Evolutionary conservation across 1,139 yeast species (phyloP).

Genomic region (Kurtzmaniella quercitrusa): DNA sequence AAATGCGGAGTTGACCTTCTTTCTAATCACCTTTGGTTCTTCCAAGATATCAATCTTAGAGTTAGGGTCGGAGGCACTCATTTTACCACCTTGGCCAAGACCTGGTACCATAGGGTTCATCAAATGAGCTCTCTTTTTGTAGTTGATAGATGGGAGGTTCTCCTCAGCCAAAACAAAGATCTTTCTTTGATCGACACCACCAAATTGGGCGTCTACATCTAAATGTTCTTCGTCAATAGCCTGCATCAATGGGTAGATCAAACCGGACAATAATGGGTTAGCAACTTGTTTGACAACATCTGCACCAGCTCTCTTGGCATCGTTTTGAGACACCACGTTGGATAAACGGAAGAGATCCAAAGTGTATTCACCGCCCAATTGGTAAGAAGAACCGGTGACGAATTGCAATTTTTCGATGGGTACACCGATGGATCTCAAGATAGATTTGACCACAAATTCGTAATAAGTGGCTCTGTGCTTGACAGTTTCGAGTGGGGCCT

Average conservation of each 20-base stretch:
- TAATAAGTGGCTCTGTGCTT: slow-evolving; percentile 86
- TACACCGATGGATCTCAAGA: slow-evolving; percentile 79
- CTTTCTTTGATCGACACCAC: slow-evolving; percentile 98
- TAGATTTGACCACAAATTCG: slow-evolving; percentile 76
- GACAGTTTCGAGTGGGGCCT: slow-evolving; percentile 93
- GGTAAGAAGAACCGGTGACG: slow-evolving; percentile 86
- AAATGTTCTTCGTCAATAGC: slow-evolving; percentile 94
- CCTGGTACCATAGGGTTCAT: slow-evolving; percentile 99
- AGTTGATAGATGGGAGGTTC: slow-evolving; percentile 78
- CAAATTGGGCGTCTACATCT: slow-evolving; percentile 90
- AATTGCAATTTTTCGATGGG: slow-evolving; percentile 86
- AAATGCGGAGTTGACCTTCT: slow-evolving; percentile 88
- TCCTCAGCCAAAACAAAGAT: slow-evolving; percentile 97
- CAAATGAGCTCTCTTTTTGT: slow-evolving; percentile 95
- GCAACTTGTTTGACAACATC: slow-evolving; percentile 98
- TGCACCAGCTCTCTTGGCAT: slow-evolving; percentile 98
- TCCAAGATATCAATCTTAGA: slow-evolving; percentile 92
- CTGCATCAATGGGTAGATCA: slow-evolving; percentile 98
- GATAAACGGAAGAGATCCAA: slow-evolving; percentile 84
- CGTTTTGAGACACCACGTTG: slow-evolving; percentile 84
- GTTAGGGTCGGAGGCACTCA: slow-evolving; percentile 99
- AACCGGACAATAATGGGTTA: slow-evolving; percentile 88
- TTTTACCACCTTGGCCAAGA: slow-evolving; percentile 92
- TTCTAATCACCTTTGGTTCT: slow-evolving; percentile 80
- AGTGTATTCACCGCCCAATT: slow-evolving; percentile 70